These are phyloP conservation scores for Coemansia sp. DNA, from an alignment of 192 early-diverging fungal species.

Conservation along the genomic window DNA sequence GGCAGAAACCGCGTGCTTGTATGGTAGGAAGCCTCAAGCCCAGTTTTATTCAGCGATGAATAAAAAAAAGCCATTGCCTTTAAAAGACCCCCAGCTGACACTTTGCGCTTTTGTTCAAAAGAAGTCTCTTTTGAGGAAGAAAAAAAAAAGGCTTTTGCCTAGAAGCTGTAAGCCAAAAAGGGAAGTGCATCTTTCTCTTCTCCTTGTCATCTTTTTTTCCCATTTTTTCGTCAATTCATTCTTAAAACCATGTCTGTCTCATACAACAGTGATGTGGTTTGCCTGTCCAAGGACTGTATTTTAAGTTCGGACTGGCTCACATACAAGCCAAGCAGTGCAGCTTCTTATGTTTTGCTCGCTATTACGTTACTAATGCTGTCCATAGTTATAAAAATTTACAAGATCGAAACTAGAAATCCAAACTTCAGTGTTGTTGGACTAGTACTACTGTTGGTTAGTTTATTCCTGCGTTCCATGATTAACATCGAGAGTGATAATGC, in stretches of 20 bases:
- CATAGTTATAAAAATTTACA: too few relatives aligned
- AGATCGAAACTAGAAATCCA: too few relatives aligned
- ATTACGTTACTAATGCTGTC: too few relatives aligned
- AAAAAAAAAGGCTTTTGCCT: too few relatives aligned
- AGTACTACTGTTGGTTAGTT: too few relatives aligned
- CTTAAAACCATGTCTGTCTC: not conserved
- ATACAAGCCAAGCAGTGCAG: not conserved
- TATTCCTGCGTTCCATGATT: constrained; percentile 14
- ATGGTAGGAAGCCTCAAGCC: not conserved
- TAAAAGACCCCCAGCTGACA: not conserved
- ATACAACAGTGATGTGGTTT: not conserved
- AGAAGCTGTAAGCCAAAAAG: too few relatives aligned
- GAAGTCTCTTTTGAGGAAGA: too few relatives aligned
- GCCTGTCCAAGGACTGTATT: not conserved
- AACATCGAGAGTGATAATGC: not conserved
- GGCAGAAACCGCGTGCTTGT: not conserved
- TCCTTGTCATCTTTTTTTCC: not conserved
- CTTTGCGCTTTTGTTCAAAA: not conserved
- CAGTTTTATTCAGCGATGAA: not conserved
- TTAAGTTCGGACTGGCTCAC: constrained; percentile 7
- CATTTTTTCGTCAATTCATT: not conserved
- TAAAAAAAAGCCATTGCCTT: not conserved
- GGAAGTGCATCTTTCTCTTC: too few relatives aligned
- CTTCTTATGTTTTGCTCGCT: not conserved
- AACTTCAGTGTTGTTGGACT: too few relatives aligned